Conservation (phyloP, 345 rosid genomes). For the Corymbia maculata region DNA sequence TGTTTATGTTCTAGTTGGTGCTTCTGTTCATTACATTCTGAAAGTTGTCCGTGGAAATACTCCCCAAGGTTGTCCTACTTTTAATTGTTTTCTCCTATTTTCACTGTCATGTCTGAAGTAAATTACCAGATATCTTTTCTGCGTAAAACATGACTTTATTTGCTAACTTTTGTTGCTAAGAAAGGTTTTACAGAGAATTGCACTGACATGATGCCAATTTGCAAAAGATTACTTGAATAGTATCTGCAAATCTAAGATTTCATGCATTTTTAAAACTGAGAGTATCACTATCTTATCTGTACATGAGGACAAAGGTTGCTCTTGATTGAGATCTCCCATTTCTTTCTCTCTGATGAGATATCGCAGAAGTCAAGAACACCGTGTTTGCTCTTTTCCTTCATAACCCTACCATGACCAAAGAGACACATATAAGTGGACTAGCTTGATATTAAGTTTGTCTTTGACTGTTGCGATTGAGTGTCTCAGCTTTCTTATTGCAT, state of each 20-base stretch:
- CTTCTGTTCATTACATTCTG: conserved; percentile 54
- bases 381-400: neutral
- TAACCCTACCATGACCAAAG: neutral
- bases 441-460: neutral
- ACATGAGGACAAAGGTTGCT: neutral
- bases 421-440: neutral
- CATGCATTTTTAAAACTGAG: neutral
- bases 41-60: conserved; percentile 70
- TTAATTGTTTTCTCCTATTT: neutral
- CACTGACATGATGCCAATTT: neutral
- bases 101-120: neutral
- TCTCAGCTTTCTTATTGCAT: neutral
- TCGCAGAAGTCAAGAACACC: neutral
- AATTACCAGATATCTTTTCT: neutral
- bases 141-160: neutral
- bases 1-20: conserved; percentile 73
- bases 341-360: neutral
- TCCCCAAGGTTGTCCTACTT: conserved; percentile 58
- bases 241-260: neutral
- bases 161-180: neutral
- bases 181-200: neutral
- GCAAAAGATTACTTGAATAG: neutral
- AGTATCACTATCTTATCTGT: neutral
- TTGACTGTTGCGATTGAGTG: neutral
- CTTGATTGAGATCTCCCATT: neutral